Evolutionary conservation across 2,329 filamentous ascomycete genomes (phyloP).

Genomic region (Eutypa lata): DNA sequence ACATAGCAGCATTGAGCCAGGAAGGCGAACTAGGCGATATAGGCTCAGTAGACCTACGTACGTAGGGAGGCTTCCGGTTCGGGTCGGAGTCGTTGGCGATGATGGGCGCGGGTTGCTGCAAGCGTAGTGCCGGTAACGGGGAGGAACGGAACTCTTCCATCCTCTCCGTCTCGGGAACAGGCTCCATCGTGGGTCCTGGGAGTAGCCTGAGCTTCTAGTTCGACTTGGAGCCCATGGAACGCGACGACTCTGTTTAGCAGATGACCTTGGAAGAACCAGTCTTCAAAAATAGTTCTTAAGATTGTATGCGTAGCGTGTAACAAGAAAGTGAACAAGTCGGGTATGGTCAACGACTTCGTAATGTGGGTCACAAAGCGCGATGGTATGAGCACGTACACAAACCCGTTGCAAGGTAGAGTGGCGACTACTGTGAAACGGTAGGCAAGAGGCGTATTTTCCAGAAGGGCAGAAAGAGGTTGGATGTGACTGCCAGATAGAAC

Average conservation of each 20-base stretch:
- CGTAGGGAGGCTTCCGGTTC: slow-evolving; percentile 47
- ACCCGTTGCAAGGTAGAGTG: slow-evolving; percentile 2
- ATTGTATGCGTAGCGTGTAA: background rate
- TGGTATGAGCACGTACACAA: slow-evolving; percentile 7
- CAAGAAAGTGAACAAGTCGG: slow-evolving; percentile 3
- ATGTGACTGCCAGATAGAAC: background rate
- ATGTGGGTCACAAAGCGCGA: slow-evolving; percentile 21
- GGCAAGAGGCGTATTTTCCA: slow-evolving; percentile 1
- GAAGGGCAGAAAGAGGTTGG: background rate
- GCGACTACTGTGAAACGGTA: background rate
- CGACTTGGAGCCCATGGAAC: slow-evolving; percentile 9
- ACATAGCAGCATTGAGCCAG: slow-evolving; percentile 40
- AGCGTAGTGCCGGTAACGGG: slow-evolving; percentile 52
- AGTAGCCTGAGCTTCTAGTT: slow-evolving; percentile 4
- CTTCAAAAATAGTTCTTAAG: background rate
- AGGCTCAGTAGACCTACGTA: slow-evolving; percentile 59
- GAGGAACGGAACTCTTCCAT: slow-evolving; percentile 64
- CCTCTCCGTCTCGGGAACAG: slow-evolving; percentile 65
- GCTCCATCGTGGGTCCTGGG: slow-evolving; percentile 50
- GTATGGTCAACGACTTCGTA: slow-evolving; percentile 16
- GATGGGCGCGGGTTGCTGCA: slow-evolving; percentile 39
- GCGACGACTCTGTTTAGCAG: slow-evolving; percentile 3
- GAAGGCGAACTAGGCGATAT: slow-evolving; percentile 50
- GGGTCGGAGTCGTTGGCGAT: slow-evolving; percentile 38
- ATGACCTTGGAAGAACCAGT: background rate